Base-by-base conservation (phyloP, 176 grass and related monocot genomes). In the Carex pumila region DNA sequence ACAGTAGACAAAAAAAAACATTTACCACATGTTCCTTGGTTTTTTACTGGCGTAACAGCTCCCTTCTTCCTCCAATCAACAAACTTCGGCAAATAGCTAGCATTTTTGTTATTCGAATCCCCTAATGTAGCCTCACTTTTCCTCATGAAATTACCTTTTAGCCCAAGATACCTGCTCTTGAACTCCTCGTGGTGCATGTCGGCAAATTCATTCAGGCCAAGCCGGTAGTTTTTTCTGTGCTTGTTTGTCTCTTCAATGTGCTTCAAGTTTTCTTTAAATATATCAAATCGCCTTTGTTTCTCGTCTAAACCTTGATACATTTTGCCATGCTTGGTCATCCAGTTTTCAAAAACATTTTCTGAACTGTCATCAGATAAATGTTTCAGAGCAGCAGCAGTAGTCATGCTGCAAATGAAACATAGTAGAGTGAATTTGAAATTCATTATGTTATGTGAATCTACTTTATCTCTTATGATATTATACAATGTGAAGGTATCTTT, bases 31-130 rank as follows among this genome's bases (percentile, higher is more conserved):
- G 88, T 52, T 34, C 94, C 94, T 85, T 97, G 94, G 83, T 91
- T 94, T 81, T 97, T 97, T 55, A 97, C 87, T 0, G 88, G 90
- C 0, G 90, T 91, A 75, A 97, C 94, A 11, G 92, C 88, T 80
- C 94, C 92, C 75, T 90, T 92, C 88, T 86, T 89, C 22, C 94
- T 84, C 94, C 94, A 97, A 65, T 97, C 92, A n/a, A 97, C 87
- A 57, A 85, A 69, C 80, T 70, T 71, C 3, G 94, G 92, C 62
- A 97, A 22, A 57, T 89, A 60, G 7, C 50, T 10, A 3, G 88
- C 63, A 65, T 77, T 80, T 17, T 82, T 75, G 12, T 97, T 82
- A 87, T 43, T 61, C 22, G 90, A 94, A 58, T 85, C 49, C 2
- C 84, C n/a, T 6, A 87, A 30, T 29, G 79, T 5, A 79, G 3